Evolutionary conservation across 768 basidiomycete genomes (phyloP).

Genomic region (Naganishia vaughanmartiniae): DNA sequence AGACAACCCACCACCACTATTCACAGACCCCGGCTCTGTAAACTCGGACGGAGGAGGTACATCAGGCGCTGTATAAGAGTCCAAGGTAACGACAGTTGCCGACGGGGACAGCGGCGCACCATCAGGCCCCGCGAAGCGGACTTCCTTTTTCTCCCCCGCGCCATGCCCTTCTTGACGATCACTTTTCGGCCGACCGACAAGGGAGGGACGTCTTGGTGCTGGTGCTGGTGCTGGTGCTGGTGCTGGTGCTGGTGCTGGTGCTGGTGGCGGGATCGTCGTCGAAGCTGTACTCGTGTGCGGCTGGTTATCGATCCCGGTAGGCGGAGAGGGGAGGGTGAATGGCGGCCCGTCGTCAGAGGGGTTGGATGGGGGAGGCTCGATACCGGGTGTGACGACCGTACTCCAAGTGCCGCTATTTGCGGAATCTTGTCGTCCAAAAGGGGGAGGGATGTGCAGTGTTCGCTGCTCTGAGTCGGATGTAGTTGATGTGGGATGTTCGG

Average conservation of each 20-base stretch:
- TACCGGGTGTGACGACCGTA: conserved; percentile 71
- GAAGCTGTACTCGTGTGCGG: background rate
- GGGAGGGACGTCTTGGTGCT: background rate
- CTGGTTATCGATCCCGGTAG: background rate
- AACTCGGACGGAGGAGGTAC: conserved; percentile 45
- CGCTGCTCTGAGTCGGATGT: background rate
- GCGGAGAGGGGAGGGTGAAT: background rate
- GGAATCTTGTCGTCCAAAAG: conserved; percentile 3
- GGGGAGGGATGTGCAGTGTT: background rate
- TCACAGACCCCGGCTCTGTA: background rate
- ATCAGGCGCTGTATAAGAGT: conserved; percentile 43
- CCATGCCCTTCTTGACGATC: background rate
- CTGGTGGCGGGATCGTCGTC: too few relatives aligned
- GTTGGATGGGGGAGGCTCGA: conserved; percentile 34
- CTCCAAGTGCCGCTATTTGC: conserved; percentile 67
- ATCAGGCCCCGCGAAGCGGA: conserved; percentile 50
- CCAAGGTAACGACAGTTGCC: conserved; percentile 33
- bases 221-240: too few relatives aligned
- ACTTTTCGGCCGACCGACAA: background rate
- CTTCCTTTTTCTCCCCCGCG: conserved; percentile 49
- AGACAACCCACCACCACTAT: background rate
- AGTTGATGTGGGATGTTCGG: background rate
- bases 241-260: too few relatives aligned
- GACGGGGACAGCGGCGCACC: conserved; percentile 49
- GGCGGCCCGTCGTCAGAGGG: conserved; percentile 29